Conservation (phyloP, 2,329 filamentous ascomycete genomes). For the Trichoderma sp. region DNA sequence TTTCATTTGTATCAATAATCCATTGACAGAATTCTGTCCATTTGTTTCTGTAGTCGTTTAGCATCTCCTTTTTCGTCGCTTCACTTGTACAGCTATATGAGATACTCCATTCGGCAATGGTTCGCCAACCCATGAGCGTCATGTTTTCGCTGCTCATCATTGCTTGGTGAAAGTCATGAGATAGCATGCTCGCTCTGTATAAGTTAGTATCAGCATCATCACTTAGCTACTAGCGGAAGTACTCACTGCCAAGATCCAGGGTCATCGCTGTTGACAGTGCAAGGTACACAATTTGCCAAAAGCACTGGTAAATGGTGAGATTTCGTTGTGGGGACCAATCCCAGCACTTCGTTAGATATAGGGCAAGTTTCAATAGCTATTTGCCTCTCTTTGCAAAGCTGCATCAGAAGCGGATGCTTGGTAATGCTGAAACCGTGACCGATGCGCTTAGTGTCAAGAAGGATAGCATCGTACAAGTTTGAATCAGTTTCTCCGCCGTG, state of each 20-base stretch:
- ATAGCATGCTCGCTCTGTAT: constrained; percentile 9
- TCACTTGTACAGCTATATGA: not conserved
- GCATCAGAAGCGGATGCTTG: constrained; percentile 86
- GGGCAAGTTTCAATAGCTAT: constrained; percentile 90
- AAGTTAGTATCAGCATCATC: not conserved
- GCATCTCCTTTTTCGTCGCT: not conserved
- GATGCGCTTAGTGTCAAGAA: constrained; percentile 83
- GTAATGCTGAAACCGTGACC: constrained; percentile 86
- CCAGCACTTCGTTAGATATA: constrained; percentile 84
- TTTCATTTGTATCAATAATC: not conserved
- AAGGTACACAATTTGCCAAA: constrained; percentile 79
- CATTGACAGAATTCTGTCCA: constrained; percentile 15
- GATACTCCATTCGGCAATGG: constrained; percentile 10
- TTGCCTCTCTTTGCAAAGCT: constrained; percentile 84
- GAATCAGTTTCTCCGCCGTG: constrained; percentile 71
- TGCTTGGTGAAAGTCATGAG: constrained; percentile 15
- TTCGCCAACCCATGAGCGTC: constrained; percentile 14
- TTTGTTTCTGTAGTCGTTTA: not conserved
- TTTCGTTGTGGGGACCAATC: constrained; percentile 74
- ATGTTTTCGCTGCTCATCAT: constrained; percentile 20
- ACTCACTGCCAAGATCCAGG: constrained; percentile 49
- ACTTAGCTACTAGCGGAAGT: no score
- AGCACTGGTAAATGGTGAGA: constrained; percentile 81
- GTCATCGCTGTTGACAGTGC: constrained; percentile 86
- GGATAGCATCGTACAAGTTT: constrained; percentile 86